Conservation (phyloP, 164 flowering plant genomes). For the Vitis amurensis region DNA sequence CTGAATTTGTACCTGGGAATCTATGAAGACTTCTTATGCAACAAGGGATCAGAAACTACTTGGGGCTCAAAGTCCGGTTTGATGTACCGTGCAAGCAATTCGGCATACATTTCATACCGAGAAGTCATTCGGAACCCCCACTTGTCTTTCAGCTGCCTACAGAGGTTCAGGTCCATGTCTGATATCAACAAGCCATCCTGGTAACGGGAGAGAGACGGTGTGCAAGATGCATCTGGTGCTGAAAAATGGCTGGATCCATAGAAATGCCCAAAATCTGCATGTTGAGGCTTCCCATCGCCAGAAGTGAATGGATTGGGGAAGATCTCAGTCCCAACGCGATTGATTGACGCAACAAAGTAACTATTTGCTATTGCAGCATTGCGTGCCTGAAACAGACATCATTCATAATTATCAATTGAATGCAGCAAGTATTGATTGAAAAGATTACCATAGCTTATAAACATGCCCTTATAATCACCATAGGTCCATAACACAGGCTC, state of each 20-base stretch:
- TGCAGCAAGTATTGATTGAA: too few species aligned
- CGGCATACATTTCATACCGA: conserved; percentile 73
- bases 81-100: conserved; percentile 57
- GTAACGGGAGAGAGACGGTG: conserved; percentile 81
- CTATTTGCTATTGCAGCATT: conserved; percentile 96
- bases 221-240: conserved; percentile 94
- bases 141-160: conserved; percentile 92
- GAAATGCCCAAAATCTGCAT: conserved; percentile 90
- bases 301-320: conserved; percentile 97
- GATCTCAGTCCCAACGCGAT: conserved; percentile 90
- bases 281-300: conserved; percentile 94
- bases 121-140: conserved; percentile 99
- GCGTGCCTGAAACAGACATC: conserved; percentile 62
- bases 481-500: too few species aligned
- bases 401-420: background rate
- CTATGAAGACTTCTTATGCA: conserved; percentile 43
- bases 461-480: too few species aligned
- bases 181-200: conserved; percentile 82
- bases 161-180: conserved; percentile 94
- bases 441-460: too few species aligned
- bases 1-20: background rate
- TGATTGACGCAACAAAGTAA: conserved; percentile 89
- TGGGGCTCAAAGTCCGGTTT: conserved; percentile 92
- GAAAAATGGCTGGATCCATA: conserved; percentile 94
- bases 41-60: conserved; percentile 70